Evolutionary conservation across 768 basidiomycete species (phyloP), one percentile per base, ranked within the genome.

Genomic region (Rhodotorula graminis): DNA sequence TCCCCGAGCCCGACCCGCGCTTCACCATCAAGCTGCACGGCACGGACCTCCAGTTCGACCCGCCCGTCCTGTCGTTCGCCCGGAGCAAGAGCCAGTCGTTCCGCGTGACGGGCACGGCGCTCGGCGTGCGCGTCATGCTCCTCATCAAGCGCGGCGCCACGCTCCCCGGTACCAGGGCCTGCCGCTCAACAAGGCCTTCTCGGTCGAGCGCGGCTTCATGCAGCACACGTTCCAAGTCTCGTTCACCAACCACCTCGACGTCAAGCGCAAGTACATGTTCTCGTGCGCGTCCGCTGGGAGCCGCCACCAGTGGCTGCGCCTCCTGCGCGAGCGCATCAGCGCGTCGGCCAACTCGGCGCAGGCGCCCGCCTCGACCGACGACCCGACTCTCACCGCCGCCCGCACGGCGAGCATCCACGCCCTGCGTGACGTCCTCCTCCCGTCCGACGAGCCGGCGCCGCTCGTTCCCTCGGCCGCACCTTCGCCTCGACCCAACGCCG

Each of bases 171-270:
- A 97, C 80, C 83, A 88, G 3, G 90, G 90, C 42, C 83, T 98
- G 46, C 90, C 93, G 25, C 83, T 90, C 66, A 92, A 89, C 80
- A 88, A 86, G 76, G 84, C 88, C 11, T 84, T 98, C 77, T 84
- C 86, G 31, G 88, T 95, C 71, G 93, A 95, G 79, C 89, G 93
- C n/a, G 88, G 92, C 0, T 97, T 97, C 83, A 97, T 97, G 95
- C 87, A 89, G 70, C 90, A 97, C 80, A 96, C 94, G 0, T 94
- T 98, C 85, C 92, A 96, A 80, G 64, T 97, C 47, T 88, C 92
- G 4, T 97, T 98, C 82, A 88, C 78, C 49, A 82, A 80, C 67
- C 82, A 82, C 64, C 79, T 83, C 46, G 87, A 88, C 44, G 70
- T 83, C 65, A 90, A 89, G 81, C 86, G 74, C 62, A 69, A 69